These are phyloP conservation scores for Actinidia polygama DNA, from an alignment of 179 eudicot genomes.

Conservation along the genomic window DNA sequence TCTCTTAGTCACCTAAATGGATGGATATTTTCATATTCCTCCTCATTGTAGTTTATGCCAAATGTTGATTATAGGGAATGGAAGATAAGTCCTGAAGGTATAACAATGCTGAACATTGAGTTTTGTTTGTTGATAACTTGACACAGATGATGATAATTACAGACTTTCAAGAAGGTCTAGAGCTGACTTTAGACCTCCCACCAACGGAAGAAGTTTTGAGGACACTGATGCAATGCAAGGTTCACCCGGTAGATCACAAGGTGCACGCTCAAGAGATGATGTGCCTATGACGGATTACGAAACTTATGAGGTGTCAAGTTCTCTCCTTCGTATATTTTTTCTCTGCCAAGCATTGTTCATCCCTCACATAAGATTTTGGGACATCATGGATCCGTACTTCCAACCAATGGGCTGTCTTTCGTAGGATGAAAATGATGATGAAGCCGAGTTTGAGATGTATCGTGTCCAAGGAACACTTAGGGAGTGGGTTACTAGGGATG, in stretches of 20 bases:
- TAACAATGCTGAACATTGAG: neutral
- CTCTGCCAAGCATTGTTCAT: too few relatives aligned
- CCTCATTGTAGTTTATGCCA: neutral
- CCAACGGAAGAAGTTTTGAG: conserved; percentile 51
- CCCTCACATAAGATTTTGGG: neutral
- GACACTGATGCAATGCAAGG: conserved; percentile 85
- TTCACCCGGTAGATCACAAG: conserved; percentile 82
- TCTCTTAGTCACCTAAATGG: too few relatives aligned
- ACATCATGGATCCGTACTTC: neutral
- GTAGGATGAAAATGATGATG: conserved; percentile 85
- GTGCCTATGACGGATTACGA: conserved; percentile 89
- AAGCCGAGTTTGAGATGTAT: conserved; percentile 90
- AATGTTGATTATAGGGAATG: neutral
- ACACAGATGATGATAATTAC: conserved; percentile 78
- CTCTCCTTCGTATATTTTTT: neutral
- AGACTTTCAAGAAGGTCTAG: conserved; percentile 84
- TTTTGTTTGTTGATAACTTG: conserved; percentile 50
- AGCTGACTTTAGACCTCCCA: conserved; percentile 59
- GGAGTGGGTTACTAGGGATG: conserved; percentile 99
- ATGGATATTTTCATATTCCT: too few relatives aligned
- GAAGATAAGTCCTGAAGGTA: neutral
- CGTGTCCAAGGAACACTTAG: conserved; percentile 90
- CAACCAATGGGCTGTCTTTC: neutral
- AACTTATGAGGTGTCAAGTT: conserved; percentile 56
- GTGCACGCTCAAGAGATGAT: conserved; percentile 68